These are phyloP conservation scores for Chenopodium formosanum DNA, from an alignment of 148 eudicot genomes.

Conservation along the genomic window DNA sequence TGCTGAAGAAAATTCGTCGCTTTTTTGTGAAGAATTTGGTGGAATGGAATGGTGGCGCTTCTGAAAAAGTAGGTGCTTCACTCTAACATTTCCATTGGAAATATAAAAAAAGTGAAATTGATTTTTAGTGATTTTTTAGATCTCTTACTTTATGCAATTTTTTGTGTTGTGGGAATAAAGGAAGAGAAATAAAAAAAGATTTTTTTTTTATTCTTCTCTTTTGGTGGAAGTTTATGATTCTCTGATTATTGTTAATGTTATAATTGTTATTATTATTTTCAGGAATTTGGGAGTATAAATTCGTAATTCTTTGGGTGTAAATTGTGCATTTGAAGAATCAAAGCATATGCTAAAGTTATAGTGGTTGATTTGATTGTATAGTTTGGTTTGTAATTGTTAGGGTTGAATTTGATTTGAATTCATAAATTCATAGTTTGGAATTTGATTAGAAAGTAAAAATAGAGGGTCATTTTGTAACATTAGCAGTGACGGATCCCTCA, in stretches of 20 bases:
- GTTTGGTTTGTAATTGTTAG: not conserved
- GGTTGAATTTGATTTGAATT: not conserved
- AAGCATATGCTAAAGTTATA: not conserved
- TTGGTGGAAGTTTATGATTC: constrained; percentile 4
- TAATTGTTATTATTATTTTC: too few relatives aligned
- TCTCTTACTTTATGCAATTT: constrained; percentile 25
- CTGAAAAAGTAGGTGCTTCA: constrained; percentile 21
- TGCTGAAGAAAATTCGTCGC: not conserved
- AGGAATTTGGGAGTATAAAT: too few relatives aligned
- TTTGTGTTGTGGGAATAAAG: constrained; percentile 26
- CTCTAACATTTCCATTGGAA: not conserved
- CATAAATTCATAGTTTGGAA: not conserved
- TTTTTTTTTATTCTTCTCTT: constrained; percentile 23
- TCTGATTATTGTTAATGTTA: not conserved
- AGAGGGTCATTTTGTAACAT: constrained; percentile 1
- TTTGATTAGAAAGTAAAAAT: not conserved
- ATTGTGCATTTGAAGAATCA: constrained; percentile 14
- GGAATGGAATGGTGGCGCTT: constrained; percentile 9
- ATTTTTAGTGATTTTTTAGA: constrained; percentile 3
- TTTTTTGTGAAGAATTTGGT: not conserved
- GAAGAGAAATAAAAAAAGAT: constrained; percentile 10
- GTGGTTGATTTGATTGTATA: constrained; percentile 3
- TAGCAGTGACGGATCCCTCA: constrained; percentile 60
- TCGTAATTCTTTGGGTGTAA: not conserved
- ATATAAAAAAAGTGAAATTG: too few relatives aligned